Evolutionary conservation across 2,329 filamentous ascomycete genomes (phyloP).

Genomic region (Zopfia rhizophila): DNA sequence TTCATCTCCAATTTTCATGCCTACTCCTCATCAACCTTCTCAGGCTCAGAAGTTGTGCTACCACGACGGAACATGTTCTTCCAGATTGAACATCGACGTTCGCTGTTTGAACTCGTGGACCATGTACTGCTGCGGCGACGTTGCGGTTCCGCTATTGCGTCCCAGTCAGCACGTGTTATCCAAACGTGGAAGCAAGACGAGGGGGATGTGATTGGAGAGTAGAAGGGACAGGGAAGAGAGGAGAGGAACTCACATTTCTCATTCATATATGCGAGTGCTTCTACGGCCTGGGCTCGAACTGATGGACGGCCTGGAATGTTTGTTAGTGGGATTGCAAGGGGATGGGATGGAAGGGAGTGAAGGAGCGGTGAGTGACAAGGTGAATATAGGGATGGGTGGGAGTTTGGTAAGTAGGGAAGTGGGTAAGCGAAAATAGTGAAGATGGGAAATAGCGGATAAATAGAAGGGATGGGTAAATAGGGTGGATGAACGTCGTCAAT

Average conservation of each 20-base stretch:
- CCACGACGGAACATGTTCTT: conserved; percentile 22
- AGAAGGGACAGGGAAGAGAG: neutral
- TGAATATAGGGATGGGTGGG: too few species aligned
- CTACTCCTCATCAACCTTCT: conserved; percentile 14
- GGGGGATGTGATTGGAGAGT: neutral
- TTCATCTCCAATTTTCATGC: too few species aligned
- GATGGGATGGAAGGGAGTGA: neutral
- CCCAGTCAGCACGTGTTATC: conserved; percentile 1
- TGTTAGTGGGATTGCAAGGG: neutral
- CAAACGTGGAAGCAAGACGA: neutral
- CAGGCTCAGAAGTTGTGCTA: conserved; percentile 15
- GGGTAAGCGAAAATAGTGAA: too few species aligned
- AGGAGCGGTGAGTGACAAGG: too few species aligned
- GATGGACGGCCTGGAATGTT: conserved; percentile 12
- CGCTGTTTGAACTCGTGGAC: conserved; percentile 20
- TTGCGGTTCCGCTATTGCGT: conserved; percentile 1
- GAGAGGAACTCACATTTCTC: conserved; percentile 1
- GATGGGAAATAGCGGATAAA: too few species aligned
- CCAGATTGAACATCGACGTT: conserved; percentile 20
- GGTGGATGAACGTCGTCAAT: too few species aligned
- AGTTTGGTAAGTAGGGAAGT: too few species aligned
- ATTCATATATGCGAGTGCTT: conserved; percentile 12
- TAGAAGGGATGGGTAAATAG: too few species aligned
- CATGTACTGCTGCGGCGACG: conserved; percentile 26
- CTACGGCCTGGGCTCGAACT: conserved; percentile 15